Conservation (phyloP, 31 red algal genomes). For the Asparagopsis taxiformis region DNA sequence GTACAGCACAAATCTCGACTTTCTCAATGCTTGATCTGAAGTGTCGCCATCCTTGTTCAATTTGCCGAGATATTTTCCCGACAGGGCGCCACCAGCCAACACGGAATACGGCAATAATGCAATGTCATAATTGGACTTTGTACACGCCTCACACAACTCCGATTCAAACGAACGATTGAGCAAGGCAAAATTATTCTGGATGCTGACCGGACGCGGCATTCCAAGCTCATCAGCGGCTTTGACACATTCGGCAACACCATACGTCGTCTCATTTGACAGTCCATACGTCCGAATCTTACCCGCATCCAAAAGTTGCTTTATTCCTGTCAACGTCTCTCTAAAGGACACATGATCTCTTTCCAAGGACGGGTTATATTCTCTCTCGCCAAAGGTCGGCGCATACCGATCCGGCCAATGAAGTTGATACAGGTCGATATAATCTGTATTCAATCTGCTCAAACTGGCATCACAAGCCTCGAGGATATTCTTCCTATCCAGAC, state of each 20-base stretch:
- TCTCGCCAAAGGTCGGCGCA: conserved; percentile 69
- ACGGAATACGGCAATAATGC: conserved; percentile 78
- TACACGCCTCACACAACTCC: conserved; percentile 75
- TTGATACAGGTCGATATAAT: conserved; percentile 95
- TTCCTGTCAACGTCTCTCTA: conserved; percentile 38
- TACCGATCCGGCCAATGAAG: conserved; percentile 97
- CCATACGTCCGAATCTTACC: conserved; percentile 86
- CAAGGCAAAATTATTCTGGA: conserved; percentile 84
- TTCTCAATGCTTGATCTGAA: conserved; percentile 7
- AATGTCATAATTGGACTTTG: conserved; percentile 60
- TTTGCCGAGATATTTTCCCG: conserved; percentile 85
- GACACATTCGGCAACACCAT: conserved; percentile 58
- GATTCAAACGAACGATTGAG: conserved; percentile 79
- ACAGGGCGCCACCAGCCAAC: conserved; percentile 78
- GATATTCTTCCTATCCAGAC: conserved; percentile 53
- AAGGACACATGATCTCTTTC: conserved; percentile 37
- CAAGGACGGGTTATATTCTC: conserved; percentile 36
- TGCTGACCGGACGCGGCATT: conserved; percentile 69
- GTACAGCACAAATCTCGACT: conserved; percentile 58
- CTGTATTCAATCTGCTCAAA: conserved; percentile 64
- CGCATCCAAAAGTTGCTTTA: conserved; percentile 50
- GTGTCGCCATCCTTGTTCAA: conserved; percentile 1
- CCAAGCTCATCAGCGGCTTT: conserved; percentile 43
- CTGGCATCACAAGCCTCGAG: conserved; percentile 61
- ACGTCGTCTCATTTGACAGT: conserved; percentile 91